phyloP scores from a whole-genome alignment of 2,329 filamentous ascomycete genomes.

The Penicillium sp. region DNA sequence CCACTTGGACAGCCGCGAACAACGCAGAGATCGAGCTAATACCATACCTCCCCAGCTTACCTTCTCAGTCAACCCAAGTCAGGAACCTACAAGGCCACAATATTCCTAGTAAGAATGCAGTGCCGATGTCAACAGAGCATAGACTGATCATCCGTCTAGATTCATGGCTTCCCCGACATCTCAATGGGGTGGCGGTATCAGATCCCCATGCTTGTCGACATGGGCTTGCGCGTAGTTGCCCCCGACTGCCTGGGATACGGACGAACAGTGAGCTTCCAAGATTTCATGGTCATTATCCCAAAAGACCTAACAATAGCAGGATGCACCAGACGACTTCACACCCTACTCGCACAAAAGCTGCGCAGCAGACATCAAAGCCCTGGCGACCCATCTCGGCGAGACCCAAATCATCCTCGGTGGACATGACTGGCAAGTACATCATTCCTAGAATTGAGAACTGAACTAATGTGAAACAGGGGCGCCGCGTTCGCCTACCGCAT shows the following conservation, averaged over 20 bases:
- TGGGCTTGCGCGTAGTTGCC: slow-evolving; percentile 76
- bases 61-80: slow-evolving; percentile 52
- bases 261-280: slow-evolving; percentile 56
- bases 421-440: slow-evolving; percentile 70
- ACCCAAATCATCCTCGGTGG: slow-evolving; percentile 75
- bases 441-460: background rate
- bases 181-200: slow-evolving; percentile 87
- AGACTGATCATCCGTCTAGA: slow-evolving; percentile 33
- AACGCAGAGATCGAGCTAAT: background rate
- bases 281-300: background rate
- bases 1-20: background rate
- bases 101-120: slow-evolving; percentile 52
- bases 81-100: slow-evolving; percentile 50
- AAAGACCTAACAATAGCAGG: slow-evolving; percentile 41
- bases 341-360: slow-evolving; percentile 73
- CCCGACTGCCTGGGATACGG: slow-evolving; percentile 89
- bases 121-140: background rate
- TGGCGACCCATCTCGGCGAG: slow-evolving; percentile 61
- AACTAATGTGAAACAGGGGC: slow-evolving; percentile 55
- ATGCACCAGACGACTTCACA: slow-evolving; percentile 61
- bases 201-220: slow-evolving; percentile 71
- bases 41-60: slow-evolving; percentile 44
- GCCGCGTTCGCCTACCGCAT: slow-evolving; percentile 74
- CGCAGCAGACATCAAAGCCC: slow-evolving; percentile 71
- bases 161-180: slow-evolving; percentile 83